Percentiles rank a stretch among this genome's conserved stretches.
Conservation (phyloP, 1,139 yeast genomes). For the Meyerozyma sp. region DNA sequence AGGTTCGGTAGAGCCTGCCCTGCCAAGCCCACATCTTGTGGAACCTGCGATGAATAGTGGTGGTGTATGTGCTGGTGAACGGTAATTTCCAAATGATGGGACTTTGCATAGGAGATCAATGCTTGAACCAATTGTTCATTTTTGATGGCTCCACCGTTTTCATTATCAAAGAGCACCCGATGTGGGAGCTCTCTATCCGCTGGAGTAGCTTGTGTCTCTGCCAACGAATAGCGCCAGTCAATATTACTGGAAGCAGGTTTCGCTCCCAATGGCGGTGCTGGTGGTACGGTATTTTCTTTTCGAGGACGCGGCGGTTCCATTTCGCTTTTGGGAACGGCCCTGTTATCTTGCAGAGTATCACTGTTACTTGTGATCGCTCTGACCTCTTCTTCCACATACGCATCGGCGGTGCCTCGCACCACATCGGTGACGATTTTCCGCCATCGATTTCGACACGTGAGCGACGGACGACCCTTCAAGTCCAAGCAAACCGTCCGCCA, state of each 20-base stretch:
- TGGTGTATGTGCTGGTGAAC: slow-evolving; percentile 85
- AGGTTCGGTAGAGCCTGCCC: not conserved
- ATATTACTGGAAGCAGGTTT: slow-evolving; percentile 5
- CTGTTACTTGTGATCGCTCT: slow-evolving; percentile 26
- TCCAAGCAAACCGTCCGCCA: slow-evolving; percentile 80
- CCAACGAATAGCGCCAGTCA: slow-evolving; percentile 32
- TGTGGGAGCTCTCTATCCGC: slow-evolving; percentile 9
- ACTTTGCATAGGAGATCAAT: slow-evolving; percentile 58
- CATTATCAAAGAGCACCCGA: slow-evolving; percentile 25
- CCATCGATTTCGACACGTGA: slow-evolving; percentile 92
- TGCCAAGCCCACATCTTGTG: slow-evolving; percentile 5
- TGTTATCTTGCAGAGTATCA: slow-evolving; percentile 1
- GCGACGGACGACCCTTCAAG: slow-evolving; percentile 76
- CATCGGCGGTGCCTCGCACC: slow-evolving; percentile 54
- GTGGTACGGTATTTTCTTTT: not conserved
- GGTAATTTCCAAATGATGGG: slow-evolving; percentile 55
- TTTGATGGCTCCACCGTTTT: slow-evolving; percentile 43
- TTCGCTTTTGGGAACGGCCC: too few relatives aligned
- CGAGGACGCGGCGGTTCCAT: too few relatives aligned
- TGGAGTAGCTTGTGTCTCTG: not conserved
- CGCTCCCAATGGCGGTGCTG: slow-evolving; percentile 2
- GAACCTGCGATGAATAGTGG: slow-evolving; percentile 44
- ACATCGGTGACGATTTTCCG: slow-evolving; percentile 76
- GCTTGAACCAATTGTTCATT: slow-evolving; percentile 51
- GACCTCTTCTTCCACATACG: slow-evolving; percentile 30